Evolutionary conservation across 768 basidiomycete species (phyloP), one percentile per base, ranked within the genome.

Genomic region (Asterophora parasitica): DNA sequence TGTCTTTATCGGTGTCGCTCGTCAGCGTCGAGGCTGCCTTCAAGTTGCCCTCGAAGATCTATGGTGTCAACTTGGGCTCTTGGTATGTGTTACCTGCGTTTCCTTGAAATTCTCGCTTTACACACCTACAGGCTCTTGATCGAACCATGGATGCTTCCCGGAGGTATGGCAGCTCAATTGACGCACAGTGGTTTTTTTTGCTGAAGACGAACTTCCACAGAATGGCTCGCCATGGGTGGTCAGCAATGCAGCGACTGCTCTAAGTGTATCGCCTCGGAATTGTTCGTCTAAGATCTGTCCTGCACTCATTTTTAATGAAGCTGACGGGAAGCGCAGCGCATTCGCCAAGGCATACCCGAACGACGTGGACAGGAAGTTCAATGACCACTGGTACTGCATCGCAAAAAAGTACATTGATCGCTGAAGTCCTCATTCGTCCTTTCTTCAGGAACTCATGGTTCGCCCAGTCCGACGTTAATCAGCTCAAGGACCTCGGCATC

Each of bases 141-240:
- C 4, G 88, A 90, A 57, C 56, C 85, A n/a, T 90, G 88, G 88
- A 90, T 90, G 87, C 70, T 88, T 34, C 86, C 85, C 7, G 66
- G 72, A 62, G 83, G 82, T 82, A 50, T 1, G 55, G 15, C 15
- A 11, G 11, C 30, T 30, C 4, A 20, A 36, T 30, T 38, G 4
- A 37, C 12, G 9, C 20, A 4, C 48, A 15, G 13, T 4, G 33
- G 31, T 30, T 31, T 26, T 38, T 27, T 11, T 7, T n/a, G 10
- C n/a, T 13, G 15, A 27, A 11, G 4, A 43, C 30, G 34, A 8
- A 17, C 33, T 33, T 27, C 34, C 46, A 41, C 34, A 83, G 88
- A 76, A 72, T 91, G 88, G 88, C 16, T 64, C 1, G 61, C 68
- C 7, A 89, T 91, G 88, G 88, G 88, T 17, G 88, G 88, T 0